Base-by-base conservation (phyloP, 2,329 filamentous ascomycete species). In the Coniochaeta prunicola region DNA sequence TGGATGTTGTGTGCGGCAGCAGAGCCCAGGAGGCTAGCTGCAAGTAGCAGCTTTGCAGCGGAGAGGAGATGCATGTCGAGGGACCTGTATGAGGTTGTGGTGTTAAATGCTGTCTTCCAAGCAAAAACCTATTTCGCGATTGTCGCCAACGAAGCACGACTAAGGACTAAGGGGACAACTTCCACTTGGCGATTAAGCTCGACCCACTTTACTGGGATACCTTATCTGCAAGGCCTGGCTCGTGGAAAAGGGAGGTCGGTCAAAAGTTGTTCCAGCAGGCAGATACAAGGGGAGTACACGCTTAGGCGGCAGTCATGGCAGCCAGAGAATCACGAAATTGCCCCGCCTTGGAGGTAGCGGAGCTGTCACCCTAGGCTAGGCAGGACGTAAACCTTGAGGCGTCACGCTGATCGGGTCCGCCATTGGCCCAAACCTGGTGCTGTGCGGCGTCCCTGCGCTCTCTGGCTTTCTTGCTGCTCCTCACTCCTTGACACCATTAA, bases 1-100 rank as follows among this genome's bases (percentile, higher is more conserved):
- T 94, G 91, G 76, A 99, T 97, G 80, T 96, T 97, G 84, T 99
- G 94, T 67, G 91, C 91, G 65, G 84, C 74, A 62, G 84, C 81
- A 65, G 87, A 81, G 67, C 85, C 82, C 67, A 76, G 66, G 61
- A 90, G 73, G 69, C 78, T 78, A 64, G 81, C 80, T 61, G 77
- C 76, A 59, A 73, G 63, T 57, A 74, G 69, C 65, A 76, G 64
- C 60, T 72, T 69, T 17, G 69, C 66, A 59, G 78, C 73, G 12
- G 74, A 71, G 59, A 73, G 71, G 61, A 80, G 71, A 36, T 76
- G 69, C 77, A 80, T 80, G 60, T 60, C 69, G 67, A 60, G 42
- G 28, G 24, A 57, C 59, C 33, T 40, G 34, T 60, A 60, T 63
- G 59, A 59, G 50, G 54, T 19, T 56, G 58, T 55, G 31, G 57